phyloP scores from a whole-genome alignment of 2,329 filamentous ascomycete genomes.

The Cadophora sp. region DNA sequence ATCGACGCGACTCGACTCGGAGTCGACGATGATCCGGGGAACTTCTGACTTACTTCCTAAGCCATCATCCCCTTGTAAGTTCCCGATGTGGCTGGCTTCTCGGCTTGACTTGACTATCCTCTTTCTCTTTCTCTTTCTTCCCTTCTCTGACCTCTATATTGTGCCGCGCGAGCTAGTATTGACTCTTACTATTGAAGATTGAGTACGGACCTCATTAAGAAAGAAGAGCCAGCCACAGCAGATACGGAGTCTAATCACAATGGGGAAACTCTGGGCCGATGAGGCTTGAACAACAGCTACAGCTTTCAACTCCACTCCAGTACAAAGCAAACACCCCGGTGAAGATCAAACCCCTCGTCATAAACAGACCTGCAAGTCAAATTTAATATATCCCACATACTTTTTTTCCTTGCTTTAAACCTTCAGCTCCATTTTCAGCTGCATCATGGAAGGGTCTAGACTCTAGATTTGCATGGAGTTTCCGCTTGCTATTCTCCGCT shows the following conservation, averaged over 20 bases:
- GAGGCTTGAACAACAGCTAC: not conserved
- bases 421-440: not conserved
- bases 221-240: no score
- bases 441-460: not conserved
- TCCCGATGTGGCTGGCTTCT: not conserved
- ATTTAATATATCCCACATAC: not conserved
- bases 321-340: not conserved
- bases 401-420: not conserved
- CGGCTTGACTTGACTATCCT: slow-evolving; percentile 11
- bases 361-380: not conserved
- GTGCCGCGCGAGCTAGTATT: no score
- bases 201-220: no score
- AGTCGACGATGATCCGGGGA: slow-evolving; percentile 13
- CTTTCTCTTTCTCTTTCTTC: no score
- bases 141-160: no score
- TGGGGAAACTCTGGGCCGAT: slow-evolving; percentile 6
- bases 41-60: not conserved
- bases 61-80: not conserved
- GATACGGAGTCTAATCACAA: not conserved
- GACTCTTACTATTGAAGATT: no score
- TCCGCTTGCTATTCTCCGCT: no score
- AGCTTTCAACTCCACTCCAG: not conserved
- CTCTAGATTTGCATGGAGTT: not conserved
- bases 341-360: not conserved
- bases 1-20: not conserved